Evolutionary conservation across 495 filamentous ascomycete species (phyloP), one percentile per base, ranked within the genome.

Genomic region (Penicillium herquei): DNA sequence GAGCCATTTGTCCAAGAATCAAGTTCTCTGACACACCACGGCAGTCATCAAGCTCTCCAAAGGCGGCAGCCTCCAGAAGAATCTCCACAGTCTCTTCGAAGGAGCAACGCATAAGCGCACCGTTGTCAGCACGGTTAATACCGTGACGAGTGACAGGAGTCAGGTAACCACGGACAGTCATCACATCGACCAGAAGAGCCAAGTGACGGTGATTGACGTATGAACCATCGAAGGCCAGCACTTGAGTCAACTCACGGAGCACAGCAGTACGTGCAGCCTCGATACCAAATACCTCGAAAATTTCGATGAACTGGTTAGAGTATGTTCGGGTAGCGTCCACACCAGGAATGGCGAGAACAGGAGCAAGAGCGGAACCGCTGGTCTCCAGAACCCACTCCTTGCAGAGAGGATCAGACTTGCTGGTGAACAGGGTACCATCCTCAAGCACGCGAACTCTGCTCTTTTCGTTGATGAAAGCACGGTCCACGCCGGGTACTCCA

Each of bases 61-160:
- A 86, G 39, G 91, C 90, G 39, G 94, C 94, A 37, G 94, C 94
- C 55, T 99, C 94, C 31, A 97, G 81, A 26, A 99, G 78, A 75
- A 99, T 99, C 68, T 99, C 94, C 33, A 99, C 94, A 0, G 94
- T 99, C 65, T 99, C 95, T 75, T 99, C 94, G 74, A 99, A 99
- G 8, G 94, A 99, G 79, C 94, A 99, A 67, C 94, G 87, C 94
- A 99, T 99, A 64, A 99, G 78, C 2, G 94, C 94, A 78, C 94
- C 94, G 45, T 95, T 99, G 63, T 99, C 95, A 11, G 91, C 88
- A 60, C 95, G 85, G 74, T 99, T 99, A 73, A 99, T 99, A 76
- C 94, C 94, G 58, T 98, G 95, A 70, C 94, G 91, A 53, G 94
- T 98, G 51, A 98, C 92, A 6, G 94, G 92, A 70, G 96, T 96